phyloP scores from a whole-genome alignment of 2,329 filamentous ascomycete genomes.

The Xylariaceae sp. region DNA sequence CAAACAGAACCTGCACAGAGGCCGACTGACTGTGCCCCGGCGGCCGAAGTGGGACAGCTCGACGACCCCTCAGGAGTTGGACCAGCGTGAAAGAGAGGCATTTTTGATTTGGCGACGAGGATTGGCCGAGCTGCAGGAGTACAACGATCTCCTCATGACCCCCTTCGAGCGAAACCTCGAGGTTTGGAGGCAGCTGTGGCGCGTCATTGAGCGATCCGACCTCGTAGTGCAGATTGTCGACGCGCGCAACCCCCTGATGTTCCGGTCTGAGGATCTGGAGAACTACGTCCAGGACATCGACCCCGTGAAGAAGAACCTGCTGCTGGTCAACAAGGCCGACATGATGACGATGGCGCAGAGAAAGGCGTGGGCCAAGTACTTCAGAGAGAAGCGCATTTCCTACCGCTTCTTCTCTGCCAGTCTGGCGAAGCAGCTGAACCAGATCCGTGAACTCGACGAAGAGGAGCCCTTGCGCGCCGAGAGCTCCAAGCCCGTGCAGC shows the following conservation, averaged over 20 bases:
- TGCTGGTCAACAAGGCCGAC: slow-evolving; percentile 97
- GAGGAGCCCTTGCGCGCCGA: slow-evolving; percentile 34
- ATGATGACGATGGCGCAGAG: slow-evolving; percentile 93
- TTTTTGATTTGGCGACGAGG: slow-evolving; percentile 86
- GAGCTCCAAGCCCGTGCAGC: slow-evolving; percentile 31
- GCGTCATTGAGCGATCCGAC: slow-evolving; percentile 95
- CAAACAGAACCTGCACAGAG: slow-evolving; percentile 78
- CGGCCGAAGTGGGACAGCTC: slow-evolving; percentile 81
- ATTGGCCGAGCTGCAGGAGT: slow-evolving; percentile 87
- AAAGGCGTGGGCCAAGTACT: slow-evolving; percentile 78
- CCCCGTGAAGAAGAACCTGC: slow-evolving; percentile 77
- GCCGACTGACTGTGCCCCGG: slow-evolving; percentile 78
- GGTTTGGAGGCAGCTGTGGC: slow-evolving; percentile 96
- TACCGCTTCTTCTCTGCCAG: slow-evolving; percentile 97
- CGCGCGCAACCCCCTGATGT: slow-evolving; percentile 87
- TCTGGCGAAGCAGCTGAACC: slow-evolving; percentile 83
- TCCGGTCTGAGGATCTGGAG: slow-evolving; percentile 90
- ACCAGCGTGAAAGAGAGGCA: slow-evolving; percentile 69
- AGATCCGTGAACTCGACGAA: slow-evolving; percentile 55
- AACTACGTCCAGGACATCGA: slow-evolving; percentile 91
- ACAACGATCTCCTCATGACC: slow-evolving; percentile 91
- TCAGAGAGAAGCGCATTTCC: slow-evolving; percentile 72
- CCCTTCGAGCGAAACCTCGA: slow-evolving; percentile 96
- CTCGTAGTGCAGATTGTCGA: slow-evolving; percentile 97
- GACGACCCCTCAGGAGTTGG: slow-evolving; percentile 79